Conservation (phyloP, 2,329 filamentous ascomycete genomes). For the Neonectria coccinea region DNA sequence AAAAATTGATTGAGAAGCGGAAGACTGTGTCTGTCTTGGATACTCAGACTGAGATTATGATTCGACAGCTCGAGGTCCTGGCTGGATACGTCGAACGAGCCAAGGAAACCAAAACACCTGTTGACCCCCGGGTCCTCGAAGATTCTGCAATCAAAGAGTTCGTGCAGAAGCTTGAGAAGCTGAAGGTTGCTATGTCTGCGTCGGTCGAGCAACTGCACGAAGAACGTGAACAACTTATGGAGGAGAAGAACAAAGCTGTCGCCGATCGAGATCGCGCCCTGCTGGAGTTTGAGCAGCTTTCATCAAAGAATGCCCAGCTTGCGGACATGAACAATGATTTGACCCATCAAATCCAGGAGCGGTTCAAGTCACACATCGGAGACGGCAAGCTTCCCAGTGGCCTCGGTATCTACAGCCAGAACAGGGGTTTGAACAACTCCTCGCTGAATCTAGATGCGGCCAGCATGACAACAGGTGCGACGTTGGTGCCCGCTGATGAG, state of each 20-base stretch:
- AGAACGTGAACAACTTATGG: conserved; percentile 83
- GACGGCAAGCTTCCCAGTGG: conserved; percentile 64
- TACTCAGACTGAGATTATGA: conserved; percentile 94
- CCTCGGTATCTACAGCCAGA: conserved; percentile 67
- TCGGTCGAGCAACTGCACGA: conserved; percentile 70
- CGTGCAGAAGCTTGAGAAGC: conserved; percentile 76
- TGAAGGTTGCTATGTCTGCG: conserved; percentile 69
- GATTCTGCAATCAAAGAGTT: conserved; percentile 92
- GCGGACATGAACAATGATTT: conserved; percentile 96
- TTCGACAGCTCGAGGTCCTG: conserved; percentile 89
- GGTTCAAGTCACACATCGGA: conserved; percentile 83
- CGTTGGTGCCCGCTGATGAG: conserved; percentile 71
- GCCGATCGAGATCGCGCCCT: conserved; percentile 92
- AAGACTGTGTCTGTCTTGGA: conserved; percentile 96
- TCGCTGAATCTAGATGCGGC: conserved; percentile 64
- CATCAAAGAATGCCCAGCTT: conserved; percentile 92
- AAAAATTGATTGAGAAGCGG: conserved; percentile 89
- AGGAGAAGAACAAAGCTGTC: conserved; percentile 85
- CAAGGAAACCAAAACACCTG: conserved; percentile 82
- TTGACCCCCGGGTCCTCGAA: conserved; percentile 86
- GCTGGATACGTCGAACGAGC: conserved; percentile 89
- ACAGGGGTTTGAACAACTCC: conserved; percentile 63
- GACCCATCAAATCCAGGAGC: conserved; percentile 91
- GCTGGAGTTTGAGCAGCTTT: conserved; percentile 94
- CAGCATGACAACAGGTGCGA: conserved; percentile 68